phyloP scores from a whole-genome alignment of 2,329 filamentous ascomycete species.

The Lasiodiplodia sp. region DNA sequence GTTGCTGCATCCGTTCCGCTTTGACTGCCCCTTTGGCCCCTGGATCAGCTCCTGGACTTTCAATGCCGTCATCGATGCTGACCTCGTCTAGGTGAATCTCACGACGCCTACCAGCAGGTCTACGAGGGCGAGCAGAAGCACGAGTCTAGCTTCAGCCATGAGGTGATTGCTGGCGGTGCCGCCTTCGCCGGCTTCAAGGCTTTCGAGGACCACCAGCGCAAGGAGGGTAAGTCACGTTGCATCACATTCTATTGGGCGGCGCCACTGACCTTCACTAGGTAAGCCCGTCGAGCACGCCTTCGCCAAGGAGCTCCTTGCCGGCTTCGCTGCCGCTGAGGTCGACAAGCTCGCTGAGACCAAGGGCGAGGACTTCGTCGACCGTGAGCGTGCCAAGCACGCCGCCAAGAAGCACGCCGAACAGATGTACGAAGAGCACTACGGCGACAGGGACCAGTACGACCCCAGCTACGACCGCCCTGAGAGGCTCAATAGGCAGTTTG shows the following conservation, averaged over 20 bases:
- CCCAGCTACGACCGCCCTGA: constrained; percentile 47
- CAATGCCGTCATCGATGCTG: constrained; percentile 17
- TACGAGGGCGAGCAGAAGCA: constrained; percentile 61
- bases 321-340: constrained; percentile 75
- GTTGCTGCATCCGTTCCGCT: background rate
- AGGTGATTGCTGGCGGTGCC: constrained; percentile 77
- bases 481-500: constrained; percentile 34
- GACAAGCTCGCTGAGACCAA: constrained; percentile 74
- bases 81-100: constrained; percentile 55
- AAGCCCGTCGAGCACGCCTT: constrained; percentile 75
- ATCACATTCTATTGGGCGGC: background rate
- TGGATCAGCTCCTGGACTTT: background rate
- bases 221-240: constrained; percentile 61
- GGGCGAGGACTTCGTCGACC: constrained; percentile 58
- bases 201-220: constrained; percentile 77
- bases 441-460: constrained; percentile 53
- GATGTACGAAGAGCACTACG: constrained; percentile 60
- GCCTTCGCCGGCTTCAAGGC: constrained; percentile 82
- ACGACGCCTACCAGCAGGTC: constrained; percentile 63
- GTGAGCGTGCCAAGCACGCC: constrained; percentile 56
- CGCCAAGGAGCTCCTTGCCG: constrained; percentile 79
- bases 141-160: constrained; percentile 72
- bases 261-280: constrained; percentile 53
- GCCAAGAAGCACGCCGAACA: constrained; percentile 53
- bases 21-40: background rate